Evolutionary conservation across 192 early-diverging fungal genomes (phyloP), one percentile per base, ranked within the genome.

Genomic region (Radiomyces spectabilis): DNA sequence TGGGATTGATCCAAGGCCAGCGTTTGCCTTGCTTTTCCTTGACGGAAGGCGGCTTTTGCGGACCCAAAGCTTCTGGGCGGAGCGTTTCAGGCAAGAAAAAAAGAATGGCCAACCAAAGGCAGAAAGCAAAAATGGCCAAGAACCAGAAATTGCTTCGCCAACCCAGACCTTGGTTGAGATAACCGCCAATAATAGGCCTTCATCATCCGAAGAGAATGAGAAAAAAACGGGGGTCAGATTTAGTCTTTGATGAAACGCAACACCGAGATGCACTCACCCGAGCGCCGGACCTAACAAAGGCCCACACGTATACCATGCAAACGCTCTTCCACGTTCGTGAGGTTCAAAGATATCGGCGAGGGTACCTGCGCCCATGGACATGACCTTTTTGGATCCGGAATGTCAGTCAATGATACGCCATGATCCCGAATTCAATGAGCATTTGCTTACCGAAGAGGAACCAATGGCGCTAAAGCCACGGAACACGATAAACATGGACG

Each of bases 101-200:
- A n/a, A 70, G 27, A 13, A 70, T 41, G 2, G 44, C 40, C 9
- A 59, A n/a, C 27, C 44, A 59, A 27, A 53, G 6, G 16, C 16
- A 27, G 22, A 51, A 34, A 0, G 35, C 32, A 30, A 64, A 60
- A 1, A 64, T 59, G 4, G 62, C 40, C 35, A 70, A 30, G 39
- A 65, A 65, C 43, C 54, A 70, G 41, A 70, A 65, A 15, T 40
- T 70, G 27, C 57, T 60, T 33, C 68, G 63, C 62, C 61, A 70
- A 1, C 68, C 68, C n/a, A 63, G 46, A 8, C 50, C 57, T 55
- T 65, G 45, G 34, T 59, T 70, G 4, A 70, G 27, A 41, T 60
- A 58, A 4, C 68, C 68, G 21, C 68, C 68, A 56, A 70, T 57
- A 30, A 70, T 57, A 3, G 68, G 61, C 7, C 66, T 52, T 15